Conservation (phyloP, 106 monocot genomes). For the Cymbidium sinense region DNA sequence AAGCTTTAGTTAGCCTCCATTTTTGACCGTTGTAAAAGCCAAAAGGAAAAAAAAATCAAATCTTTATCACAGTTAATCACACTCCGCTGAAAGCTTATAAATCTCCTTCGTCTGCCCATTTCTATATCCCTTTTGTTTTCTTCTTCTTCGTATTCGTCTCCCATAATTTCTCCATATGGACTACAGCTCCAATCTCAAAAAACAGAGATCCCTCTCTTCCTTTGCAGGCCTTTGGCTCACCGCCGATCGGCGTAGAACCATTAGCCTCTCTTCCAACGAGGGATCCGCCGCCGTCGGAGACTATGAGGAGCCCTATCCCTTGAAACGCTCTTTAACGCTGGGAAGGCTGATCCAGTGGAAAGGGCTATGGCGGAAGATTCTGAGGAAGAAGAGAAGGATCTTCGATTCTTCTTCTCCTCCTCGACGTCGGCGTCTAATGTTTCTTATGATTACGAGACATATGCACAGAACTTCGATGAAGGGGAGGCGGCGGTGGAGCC, state of each 20-base stretch:
- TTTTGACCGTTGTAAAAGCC: not conserved
- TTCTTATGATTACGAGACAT: slow-evolving; percentile 42
- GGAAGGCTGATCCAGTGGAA: slow-evolving; percentile 12
- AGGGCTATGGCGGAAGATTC: slow-evolving; percentile 47
- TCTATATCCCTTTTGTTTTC: too few species aligned
- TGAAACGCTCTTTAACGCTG: too few species aligned
- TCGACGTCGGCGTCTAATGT: not conserved
- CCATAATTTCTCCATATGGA: not conserved
- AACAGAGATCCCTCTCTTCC: slow-evolving; percentile 23
- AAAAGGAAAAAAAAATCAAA: too few species aligned
- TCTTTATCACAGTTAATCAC: too few species aligned
- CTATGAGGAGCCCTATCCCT: not conserved
- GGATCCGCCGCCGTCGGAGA: not conserved
- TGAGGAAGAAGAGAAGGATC: slow-evolving; percentile 38
- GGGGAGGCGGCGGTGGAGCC: slow-evolving; percentile 50
- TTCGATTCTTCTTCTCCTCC: slow-evolving; percentile 4
- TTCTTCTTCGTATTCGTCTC: not conserved
- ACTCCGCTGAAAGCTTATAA: too few species aligned
- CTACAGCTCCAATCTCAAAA: slow-evolving; percentile 12
- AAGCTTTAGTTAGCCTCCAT: too few species aligned
- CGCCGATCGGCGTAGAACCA: not conserved
- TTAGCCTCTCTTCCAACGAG: too few species aligned
- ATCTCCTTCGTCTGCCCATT: too few species aligned
- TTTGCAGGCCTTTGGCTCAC: slow-evolving; percentile 9
- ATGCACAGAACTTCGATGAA: slow-evolving; percentile 76